Conservation (phyloP, 176 grass and related monocot genomes). For the Avena atlantica region DNA sequence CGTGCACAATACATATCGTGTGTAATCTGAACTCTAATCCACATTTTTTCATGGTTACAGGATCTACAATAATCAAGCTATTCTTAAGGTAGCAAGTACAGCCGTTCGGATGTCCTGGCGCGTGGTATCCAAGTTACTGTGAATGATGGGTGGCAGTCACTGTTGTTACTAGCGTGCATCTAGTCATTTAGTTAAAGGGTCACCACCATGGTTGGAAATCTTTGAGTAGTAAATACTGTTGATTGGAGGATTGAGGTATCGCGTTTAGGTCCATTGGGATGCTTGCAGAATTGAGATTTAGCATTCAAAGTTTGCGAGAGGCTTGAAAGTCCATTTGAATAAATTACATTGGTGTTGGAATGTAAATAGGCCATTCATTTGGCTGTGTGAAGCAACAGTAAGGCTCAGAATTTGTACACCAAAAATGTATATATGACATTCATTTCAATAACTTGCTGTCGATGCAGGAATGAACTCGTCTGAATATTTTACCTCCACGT, state of each 20-base stretch:
- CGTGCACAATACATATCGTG: not conserved
- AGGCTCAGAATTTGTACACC: not conserved
- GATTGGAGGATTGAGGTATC: not conserved
- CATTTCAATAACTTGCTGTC: not conserved
- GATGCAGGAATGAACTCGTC: slow-evolving; percentile 13
- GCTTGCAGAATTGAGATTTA: slow-evolving; percentile 25
- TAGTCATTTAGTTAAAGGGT: slow-evolving; percentile 25
- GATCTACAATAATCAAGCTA: slow-evolving; percentile 83
- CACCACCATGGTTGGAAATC: not conserved
- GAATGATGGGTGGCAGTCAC: slow-evolving; percentile 33
- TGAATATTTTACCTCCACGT: not conserved
- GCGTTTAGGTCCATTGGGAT: slow-evolving; percentile 15
- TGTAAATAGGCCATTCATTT: slow-evolving; percentile 16
- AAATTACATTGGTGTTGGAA: not conserved
- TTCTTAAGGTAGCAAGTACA: slow-evolving; percentile 63
- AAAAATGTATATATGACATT: not conserved
- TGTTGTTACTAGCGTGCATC: not conserved
- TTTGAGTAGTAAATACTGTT: not conserved
- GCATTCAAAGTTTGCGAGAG: not conserved
- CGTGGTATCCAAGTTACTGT: slow-evolving; percentile 79
- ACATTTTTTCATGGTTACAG: slow-evolving; percentile 46
- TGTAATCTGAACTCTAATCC: not conserved
- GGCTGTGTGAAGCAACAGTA: not conserved
- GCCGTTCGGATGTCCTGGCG: slow-evolving; percentile 69
- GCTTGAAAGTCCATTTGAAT: not conserved